Conservation (phyloP, 306 rosid genomes). For the Aeschynomene evenia region DNA sequence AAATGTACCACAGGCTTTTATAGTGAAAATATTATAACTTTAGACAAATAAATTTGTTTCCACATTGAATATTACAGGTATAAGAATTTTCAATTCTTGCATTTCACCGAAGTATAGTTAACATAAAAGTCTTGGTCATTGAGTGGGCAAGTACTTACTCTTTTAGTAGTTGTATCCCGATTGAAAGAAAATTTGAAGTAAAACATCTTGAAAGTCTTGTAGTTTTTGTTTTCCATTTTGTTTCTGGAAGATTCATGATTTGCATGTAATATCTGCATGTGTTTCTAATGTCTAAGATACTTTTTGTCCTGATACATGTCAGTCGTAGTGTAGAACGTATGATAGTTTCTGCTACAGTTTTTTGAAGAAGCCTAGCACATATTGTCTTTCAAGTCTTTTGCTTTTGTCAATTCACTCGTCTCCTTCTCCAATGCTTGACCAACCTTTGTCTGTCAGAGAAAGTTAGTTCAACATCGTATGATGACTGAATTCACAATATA, state of each 20-base stretch:
- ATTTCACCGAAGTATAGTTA: neutral
- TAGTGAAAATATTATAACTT: neutral
- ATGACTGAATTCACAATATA: conserved; percentile 7
- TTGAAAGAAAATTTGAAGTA: neutral
- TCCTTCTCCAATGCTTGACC: conserved; percentile 43
- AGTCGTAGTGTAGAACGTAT: neutral
- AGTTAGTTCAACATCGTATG: conserved; percentile 46
- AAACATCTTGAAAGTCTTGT: neutral
- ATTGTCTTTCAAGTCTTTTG: conserved; percentile 43
- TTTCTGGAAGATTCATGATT: neutral
- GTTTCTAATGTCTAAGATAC: neutral
- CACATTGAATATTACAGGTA: neutral
- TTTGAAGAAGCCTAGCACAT: conserved; percentile 8
- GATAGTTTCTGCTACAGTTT: neutral
- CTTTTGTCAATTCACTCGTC: conserved; percentile 40
- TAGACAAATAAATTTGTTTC: neutral
- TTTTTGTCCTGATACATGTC: neutral
- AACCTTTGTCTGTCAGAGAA: conserved; percentile 34
- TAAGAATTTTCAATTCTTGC: neutral
- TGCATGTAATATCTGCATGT: neutral
- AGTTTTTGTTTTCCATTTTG: neutral
- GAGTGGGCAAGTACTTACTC: neutral
- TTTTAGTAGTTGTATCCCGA: neutral
- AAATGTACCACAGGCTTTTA: neutral
- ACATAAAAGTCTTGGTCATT: neutral